Conservation (phyloP, 2,329 filamentous ascomycete genomes). For the Bipolaris zeicola region DNA sequence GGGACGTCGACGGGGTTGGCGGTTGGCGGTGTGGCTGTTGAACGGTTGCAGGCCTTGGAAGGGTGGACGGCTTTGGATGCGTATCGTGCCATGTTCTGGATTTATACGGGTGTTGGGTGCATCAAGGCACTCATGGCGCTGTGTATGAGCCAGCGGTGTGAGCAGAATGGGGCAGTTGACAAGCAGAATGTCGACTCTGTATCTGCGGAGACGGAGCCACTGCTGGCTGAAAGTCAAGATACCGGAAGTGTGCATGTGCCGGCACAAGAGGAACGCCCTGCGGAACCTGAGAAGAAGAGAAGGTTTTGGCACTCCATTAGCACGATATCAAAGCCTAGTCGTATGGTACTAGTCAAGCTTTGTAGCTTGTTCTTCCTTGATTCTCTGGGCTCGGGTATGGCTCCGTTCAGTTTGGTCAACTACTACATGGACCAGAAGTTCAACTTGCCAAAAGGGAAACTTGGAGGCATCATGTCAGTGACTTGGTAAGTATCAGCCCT, state of each 20-base stretch:
- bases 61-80: conserved; percentile 48
- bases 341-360: conserved; percentile 63
- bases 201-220: conserved; percentile 31
- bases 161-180: conserved; percentile 28
- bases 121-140: conserved; percentile 48
- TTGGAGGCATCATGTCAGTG: conserved; percentile 61
- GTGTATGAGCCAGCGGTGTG: conserved; percentile 49
- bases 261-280: conserved; percentile 20
- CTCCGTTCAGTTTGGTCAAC: conserved; percentile 55
- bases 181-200: conserved; percentile 10
- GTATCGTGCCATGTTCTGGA: conserved; percentile 51
- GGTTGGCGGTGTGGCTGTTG: conserved; percentile 47
- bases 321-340: conserved; percentile 62
- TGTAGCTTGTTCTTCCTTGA: conserved; percentile 72
- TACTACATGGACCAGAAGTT: conserved; percentile 66
- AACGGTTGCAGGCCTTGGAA: conserved; percentile 33
- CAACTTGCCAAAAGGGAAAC: conserved; percentile 56
- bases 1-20: conserved; percentile 44
- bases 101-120: conserved; percentile 51
- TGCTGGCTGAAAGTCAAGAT: conserved; percentile 21
- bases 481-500: conserved; percentile 38
- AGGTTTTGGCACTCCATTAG: conserved; percentile 51
- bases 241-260: neutral
- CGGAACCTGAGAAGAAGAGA: conserved; percentile 16
- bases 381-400: conserved; percentile 72